phyloP scores from a whole-genome alignment of 345 rosid species.

The Mercurialis annua region DNA sequence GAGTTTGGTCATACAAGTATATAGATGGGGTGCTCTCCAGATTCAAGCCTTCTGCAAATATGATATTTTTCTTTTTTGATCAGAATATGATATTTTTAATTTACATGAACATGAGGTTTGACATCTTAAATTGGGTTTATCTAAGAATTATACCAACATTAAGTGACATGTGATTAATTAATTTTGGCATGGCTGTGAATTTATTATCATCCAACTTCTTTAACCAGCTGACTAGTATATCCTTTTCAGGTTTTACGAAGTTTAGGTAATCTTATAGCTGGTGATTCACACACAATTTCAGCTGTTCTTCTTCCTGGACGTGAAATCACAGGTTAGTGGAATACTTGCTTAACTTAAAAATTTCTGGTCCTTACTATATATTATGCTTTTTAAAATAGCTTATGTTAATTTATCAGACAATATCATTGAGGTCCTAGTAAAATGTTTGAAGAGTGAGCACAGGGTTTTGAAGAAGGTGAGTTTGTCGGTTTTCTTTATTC shows the following conservation, averaged over 20 bases:
- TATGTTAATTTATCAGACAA: slow-evolving; percentile 42
- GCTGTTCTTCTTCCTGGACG: slow-evolving; percentile 54
- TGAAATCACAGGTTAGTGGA: slow-evolving; percentile 62
- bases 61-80: no score
- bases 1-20: no score
- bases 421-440: slow-evolving; percentile 58
- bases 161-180: neutral
- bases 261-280: slow-evolving; percentile 89
- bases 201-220: slow-evolving; percentile 15
- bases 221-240: slow-evolving; percentile 17
- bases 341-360: slow-evolving; percentile 19
- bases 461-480: slow-evolving; percentile 88
- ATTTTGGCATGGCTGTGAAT: neutral
- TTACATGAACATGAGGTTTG: no score
- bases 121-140: no score
- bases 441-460: slow-evolving; percentile 89
- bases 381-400: slow-evolving; percentile 18
- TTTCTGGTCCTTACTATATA: slow-evolving; percentile 10
- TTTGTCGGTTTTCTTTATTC: neutral
- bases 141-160: no score
- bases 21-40: no score
- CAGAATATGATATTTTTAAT: no score
- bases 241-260: slow-evolving; percentile 68
- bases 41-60: no score
- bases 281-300: slow-evolving; percentile 64